phyloP scores from a whole-genome alignment of 1,284 basidiomycete species.

The Albatrellus sp. region DNA sequence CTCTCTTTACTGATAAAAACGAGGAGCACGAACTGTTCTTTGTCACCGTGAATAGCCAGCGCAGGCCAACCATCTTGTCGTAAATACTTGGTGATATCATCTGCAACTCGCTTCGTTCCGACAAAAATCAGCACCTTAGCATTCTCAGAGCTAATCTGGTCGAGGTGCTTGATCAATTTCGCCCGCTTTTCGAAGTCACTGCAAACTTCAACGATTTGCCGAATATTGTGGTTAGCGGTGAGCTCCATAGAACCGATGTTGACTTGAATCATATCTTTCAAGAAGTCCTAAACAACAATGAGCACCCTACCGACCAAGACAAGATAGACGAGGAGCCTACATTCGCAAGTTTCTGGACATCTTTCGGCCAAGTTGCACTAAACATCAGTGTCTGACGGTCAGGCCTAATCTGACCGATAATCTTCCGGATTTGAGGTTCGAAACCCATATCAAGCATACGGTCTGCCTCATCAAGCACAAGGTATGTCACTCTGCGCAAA shows the following conservation, averaged over 20 bases:
- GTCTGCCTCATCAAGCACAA: slow-evolving; percentile 99
- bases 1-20: neutral
- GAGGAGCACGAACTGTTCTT: slow-evolving; percentile 70
- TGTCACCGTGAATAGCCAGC: slow-evolving; percentile 97
- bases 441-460: slow-evolving; percentile 99
- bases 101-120: slow-evolving; percentile 93
- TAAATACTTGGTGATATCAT: slow-evolving; percentile 96
- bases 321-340: slow-evolving; percentile 22
- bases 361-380: slow-evolving; percentile 99
- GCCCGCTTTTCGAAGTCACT: slow-evolving; percentile 96
- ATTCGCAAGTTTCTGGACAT: slow-evolving; percentile 93
- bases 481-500: slow-evolving; percentile 89
- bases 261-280: slow-evolving; percentile 93
- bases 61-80: slow-evolving; percentile 98
- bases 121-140: slow-evolving; percentile 99
- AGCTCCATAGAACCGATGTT: slow-evolving; percentile 99
- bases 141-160: slow-evolving; percentile 92
- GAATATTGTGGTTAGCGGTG: slow-evolving; percentile 97
- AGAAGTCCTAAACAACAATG: slow-evolving; percentile 61
- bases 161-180: slow-evolving; percentile 94
- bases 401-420: slow-evolving; percentile 91
- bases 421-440: slow-evolving; percentile 98
- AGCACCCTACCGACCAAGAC: neutral
- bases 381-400: slow-evolving; percentile 96
- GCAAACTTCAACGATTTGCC: slow-evolving; percentile 93